These are phyloP conservation scores for Suzukiozyma palmioleophila DNA, from an alignment of 1,139 yeast genomes.

Conservation along the genomic window DNA sequence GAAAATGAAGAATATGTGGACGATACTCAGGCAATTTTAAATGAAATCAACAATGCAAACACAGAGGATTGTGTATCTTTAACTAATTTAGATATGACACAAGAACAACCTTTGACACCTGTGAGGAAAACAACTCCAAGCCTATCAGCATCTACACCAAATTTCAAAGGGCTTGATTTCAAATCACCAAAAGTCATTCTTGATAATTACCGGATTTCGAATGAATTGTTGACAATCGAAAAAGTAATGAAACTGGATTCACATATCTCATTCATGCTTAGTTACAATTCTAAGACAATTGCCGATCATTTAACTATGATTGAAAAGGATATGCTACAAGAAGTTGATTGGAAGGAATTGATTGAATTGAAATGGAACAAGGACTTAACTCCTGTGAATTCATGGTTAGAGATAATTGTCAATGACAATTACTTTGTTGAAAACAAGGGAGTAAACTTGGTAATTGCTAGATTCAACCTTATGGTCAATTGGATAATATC, in stretches of 20 bases:
- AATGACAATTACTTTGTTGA: conserved; percentile 47
- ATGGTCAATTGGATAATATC: conserved; percentile 92
- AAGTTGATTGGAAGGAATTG: conserved; percentile 89
- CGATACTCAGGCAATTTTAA: conserved; percentile 34
- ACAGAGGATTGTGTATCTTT: conserved; percentile 36
- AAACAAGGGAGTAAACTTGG: conserved; percentile 73
- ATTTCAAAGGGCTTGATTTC: conserved; percentile 5
- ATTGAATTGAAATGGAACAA: conserved; percentile 74
- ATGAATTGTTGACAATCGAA: conserved; percentile 28
- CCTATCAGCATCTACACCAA: conserved; percentile 15
- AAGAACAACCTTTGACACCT: conserved; percentile 29
- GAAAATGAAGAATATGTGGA: conserved; percentile 9
- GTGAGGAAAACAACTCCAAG: conserved; percentile 7
- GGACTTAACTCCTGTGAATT: conserved; percentile 64
- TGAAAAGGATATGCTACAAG: conserved; percentile 78
- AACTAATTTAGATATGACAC: conserved; percentile 19
- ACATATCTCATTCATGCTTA: conserved; percentile 79
- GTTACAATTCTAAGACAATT: conserved; percentile 59
- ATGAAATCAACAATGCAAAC: conserved; percentile 39
- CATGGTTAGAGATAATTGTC: conserved; percentile 79
- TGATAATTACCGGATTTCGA: conserved; percentile 32
- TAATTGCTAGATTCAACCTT: conserved; percentile 82
- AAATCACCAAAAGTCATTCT: conserved; percentile 34
- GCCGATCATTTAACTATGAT: conserved; percentile 82
- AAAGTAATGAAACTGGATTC: conserved; percentile 31